Evolutionary conservation across 805 yeast genomes (phyloP).

Genomic region (Kurtzmaniella cleridarum): DNA sequence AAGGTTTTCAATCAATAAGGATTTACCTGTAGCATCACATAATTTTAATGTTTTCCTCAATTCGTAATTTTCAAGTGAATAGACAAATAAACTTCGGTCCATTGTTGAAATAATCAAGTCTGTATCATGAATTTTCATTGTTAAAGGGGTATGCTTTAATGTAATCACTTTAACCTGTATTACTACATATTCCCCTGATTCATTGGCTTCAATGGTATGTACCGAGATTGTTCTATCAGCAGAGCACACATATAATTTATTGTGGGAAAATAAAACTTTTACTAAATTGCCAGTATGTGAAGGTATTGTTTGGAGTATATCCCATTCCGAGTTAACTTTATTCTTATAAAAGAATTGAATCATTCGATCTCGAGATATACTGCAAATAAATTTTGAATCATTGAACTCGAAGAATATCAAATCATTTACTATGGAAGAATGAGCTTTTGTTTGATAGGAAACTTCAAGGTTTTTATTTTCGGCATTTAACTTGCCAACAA

Average conservation of each 20-base stretch:
- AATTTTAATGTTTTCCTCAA: constrained; percentile 36
- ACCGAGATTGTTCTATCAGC: constrained; percentile 57
- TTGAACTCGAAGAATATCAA: constrained; percentile 29
- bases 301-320: constrained; percentile 53
- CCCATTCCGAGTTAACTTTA: constrained; percentile 32
- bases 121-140: constrained; percentile 27
- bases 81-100: constrained; percentile 45
- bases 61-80: constrained; percentile 30
- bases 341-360: constrained; percentile 45
- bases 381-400: constrained; percentile 28
- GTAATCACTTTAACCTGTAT: constrained; percentile 43
- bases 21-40: constrained; percentile 32
- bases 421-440: constrained; percentile 48
- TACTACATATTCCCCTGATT: constrained; percentile 15
- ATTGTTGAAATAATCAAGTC: constrained; percentile 48
- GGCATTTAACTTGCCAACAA: constrained; percentile 18
- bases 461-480: constrained; percentile 8
- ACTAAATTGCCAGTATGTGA: constrained; percentile 51
- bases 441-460: constrained; percentile 37
- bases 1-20: constrained; percentile 41
- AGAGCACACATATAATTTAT: constrained; percentile 47
- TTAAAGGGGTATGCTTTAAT: constrained; percentile 46
- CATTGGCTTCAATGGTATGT: constrained; percentile 33
- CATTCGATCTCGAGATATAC: constrained; percentile 59
- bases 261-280: constrained; percentile 25